Percentiles rank a stretch among this genome's conserved stretches.
Evolutionary conservation across 2,329 filamentous ascomycete genomes (phyloP).

Genomic region (Huntiella abstrusa): DNA sequence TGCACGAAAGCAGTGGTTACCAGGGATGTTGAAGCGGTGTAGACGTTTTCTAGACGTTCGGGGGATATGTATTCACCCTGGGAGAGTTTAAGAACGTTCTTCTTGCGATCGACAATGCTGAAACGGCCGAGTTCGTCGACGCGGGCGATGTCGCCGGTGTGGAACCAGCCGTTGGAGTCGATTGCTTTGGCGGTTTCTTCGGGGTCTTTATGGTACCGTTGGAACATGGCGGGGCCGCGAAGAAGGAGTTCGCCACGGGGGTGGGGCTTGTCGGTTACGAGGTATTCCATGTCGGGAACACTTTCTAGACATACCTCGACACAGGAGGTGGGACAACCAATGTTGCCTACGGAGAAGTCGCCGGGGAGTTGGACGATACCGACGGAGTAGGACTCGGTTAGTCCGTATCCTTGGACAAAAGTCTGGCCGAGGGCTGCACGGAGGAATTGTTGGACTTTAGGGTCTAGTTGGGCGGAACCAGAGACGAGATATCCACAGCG

Average conservation of each 20-base stretch:
- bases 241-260: constrained; percentile 81
- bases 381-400: constrained; percentile 83
- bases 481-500: constrained; percentile 56
- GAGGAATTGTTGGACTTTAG: constrained; percentile 72
- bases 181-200: constrained; percentile 72
- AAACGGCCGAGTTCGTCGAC: constrained; percentile 75
- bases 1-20: constrained; percentile 74
- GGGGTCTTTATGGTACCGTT: constrained; percentile 74
- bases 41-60: constrained; percentile 91
- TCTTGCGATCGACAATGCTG: constrained; percentile 86
- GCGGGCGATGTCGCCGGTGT: constrained; percentile 77
- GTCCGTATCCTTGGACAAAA: constrained; percentile 75
- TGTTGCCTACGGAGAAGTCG: constrained; percentile 65
- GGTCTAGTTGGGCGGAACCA: constrained; percentile 80
- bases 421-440: constrained; percentile 62
- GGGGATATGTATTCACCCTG: constrained; percentile 98
- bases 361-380: constrained; percentile 47
- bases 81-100: constrained; percentile 97
- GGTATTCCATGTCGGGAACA: constrained; percentile 88
- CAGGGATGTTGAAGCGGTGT: constrained; percentile 61
- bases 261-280: constrained; percentile 67
- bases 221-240: constrained; percentile 63
- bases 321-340: constrained; percentile 50
- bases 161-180: constrained; percentile 88
- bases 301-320: constrained; percentile 67